Evolutionary conservation across 2,329 filamentous ascomycete genomes (phyloP).

Genomic region (Nigrospora osmanthi): DNA sequence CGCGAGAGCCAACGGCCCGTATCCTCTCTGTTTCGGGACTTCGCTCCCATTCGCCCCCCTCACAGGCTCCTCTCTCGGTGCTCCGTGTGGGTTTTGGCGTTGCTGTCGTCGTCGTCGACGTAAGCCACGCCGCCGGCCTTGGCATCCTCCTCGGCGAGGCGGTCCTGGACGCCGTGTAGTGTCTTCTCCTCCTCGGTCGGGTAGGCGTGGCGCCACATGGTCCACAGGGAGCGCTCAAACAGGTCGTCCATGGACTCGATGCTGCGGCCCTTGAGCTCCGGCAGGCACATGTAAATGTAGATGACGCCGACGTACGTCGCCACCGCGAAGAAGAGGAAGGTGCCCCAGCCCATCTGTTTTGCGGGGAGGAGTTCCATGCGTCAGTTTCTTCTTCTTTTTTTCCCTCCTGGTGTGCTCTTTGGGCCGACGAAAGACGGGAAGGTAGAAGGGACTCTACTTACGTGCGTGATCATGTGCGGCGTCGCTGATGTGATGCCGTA

Average conservation of each 20-base stretch:
- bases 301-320: conserved; percentile 26
- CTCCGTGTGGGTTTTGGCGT: too few relatives aligned
- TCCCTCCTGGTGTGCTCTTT: background rate
- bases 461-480: conserved; percentile 22
- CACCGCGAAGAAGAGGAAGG: conserved; percentile 24
- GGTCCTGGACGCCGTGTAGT: conserved; percentile 19
- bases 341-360: conserved; percentile 22
- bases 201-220: conserved; percentile 31
- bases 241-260: conserved; percentile 43
- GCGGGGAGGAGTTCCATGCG: too few relatives aligned
- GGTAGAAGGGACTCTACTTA: too few relatives aligned
- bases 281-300: conserved; percentile 36
- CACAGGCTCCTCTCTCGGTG: too few relatives aligned
- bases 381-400: too few relatives aligned
- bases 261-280: conserved; percentile 40
- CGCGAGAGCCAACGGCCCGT: too few relatives aligned
- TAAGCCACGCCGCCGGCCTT: too few relatives aligned
- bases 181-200: conserved; percentile 25
- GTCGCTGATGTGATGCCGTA: conserved; percentile 22
- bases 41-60: too few relatives aligned
- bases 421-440: conserved; percentile 7
- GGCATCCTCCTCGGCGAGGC: too few relatives aligned
- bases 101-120: too few relatives aligned
- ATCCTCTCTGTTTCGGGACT: too few relatives aligned
- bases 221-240: conserved; percentile 30